Base-by-base conservation (phyloP, 345 rosid species). In the Linum lewisii region DNA sequence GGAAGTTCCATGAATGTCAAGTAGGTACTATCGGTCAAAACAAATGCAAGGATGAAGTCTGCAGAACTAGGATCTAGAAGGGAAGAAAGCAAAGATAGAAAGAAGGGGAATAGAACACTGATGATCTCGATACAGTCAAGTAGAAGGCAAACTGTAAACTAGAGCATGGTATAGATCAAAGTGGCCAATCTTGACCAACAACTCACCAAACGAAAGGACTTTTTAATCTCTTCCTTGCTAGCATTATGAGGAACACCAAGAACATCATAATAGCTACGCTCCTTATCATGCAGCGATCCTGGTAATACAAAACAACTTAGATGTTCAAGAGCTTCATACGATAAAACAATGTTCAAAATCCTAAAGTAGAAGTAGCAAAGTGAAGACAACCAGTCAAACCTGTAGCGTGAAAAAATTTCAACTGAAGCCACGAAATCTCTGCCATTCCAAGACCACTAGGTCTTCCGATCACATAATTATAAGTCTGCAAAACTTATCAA, bases 221-320 rank as follows among this genome's bases (percentile, higher is more conserved):
- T 83, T 75, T 86, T 88, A 60, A 92, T 88, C 75, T 92, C 95
- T 7, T 86, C 90, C 23, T 78, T 68, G 9, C 86, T 66, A 38
- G 95, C 96, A 71, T 75, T 82, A 36, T 79, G 75, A 1, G 88
- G 63, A 67, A 88, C 90, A 32, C 96, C 95, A 9, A 92, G 93
- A 68, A 88, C 63, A 66, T 86, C 88, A 60, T 92, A 88, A 73
- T 69, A 83, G 59, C 76, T 78, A 58, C 61, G 71, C 62, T 75
- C 79, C 60, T 78, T 68, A 49, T 82, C 71, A 58, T 56, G 63
- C 6, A 63, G 56, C 54, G 52, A 53, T 62, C 93, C 96, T 88
- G 68, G 23, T 51, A 63, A 42, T 4, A 14, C 10, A 59, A 51
- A 34, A 13, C 21, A 23, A 64, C 16, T 8, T 59, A 32, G 63